These are phyloP conservation scores for Chaetomidium leptoderma DNA, from an alignment of 495 filamentous ascomycete genomes.

Conservation along the genomic window DNA sequence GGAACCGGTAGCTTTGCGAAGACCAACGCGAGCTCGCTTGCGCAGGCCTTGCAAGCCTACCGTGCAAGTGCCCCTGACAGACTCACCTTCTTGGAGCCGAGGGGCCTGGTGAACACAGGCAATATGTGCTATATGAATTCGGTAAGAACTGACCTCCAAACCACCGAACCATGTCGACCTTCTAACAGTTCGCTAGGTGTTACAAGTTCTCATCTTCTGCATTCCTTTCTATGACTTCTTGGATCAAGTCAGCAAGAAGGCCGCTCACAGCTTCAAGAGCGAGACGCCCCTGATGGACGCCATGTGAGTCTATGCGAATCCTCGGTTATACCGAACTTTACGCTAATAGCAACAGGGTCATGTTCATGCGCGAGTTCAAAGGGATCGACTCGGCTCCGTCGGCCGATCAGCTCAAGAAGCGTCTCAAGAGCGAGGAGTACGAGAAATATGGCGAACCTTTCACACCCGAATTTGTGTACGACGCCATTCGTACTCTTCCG, in stretches of 20 bases:
- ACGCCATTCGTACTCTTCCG: constrained; percentile 78
- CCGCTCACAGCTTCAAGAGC: constrained; percentile 86
- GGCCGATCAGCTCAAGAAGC: constrained; percentile 64
- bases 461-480: constrained; percentile 91
- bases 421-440: constrained; percentile 74
- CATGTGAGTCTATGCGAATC: constrained; percentile 57
- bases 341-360: constrained; percentile 57
- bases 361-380: constrained; percentile 93
- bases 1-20: constrained; percentile 41
- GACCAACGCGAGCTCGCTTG: constrained; percentile 60
- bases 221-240: constrained; percentile 92
- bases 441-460: constrained; percentile 91
- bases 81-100: constrained; percentile 82
- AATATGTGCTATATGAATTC: constrained; percentile 99
- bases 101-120: constrained; percentile 91
- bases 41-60: constrained; percentile 66
- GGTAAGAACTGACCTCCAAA: constrained; percentile 50
- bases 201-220: constrained; percentile 91
- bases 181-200: constrained; percentile 52
- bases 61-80: constrained; percentile 59
- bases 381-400: constrained; percentile 74
- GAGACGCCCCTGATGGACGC: constrained; percentile 91
- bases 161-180: neutral
- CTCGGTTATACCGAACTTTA: neutral
- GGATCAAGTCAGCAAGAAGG: constrained; percentile 77